Evolutionary conservation across 441 rosid genomes (phyloP).

Genomic region (Erysimum pusillum): DNA sequence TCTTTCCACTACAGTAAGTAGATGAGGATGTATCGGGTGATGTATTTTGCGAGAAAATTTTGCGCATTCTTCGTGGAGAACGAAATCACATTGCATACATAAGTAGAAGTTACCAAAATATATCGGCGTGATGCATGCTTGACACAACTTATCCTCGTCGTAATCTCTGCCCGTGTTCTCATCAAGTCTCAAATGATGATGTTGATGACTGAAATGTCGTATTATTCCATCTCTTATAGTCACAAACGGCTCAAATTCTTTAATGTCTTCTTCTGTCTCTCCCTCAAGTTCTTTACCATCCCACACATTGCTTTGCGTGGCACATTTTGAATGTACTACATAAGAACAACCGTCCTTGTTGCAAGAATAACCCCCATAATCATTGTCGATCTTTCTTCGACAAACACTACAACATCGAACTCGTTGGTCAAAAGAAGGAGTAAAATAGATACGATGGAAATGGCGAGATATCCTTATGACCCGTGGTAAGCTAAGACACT

Average conservation of each 20-base stretch:
- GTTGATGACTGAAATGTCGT: not conserved
- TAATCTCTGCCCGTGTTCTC: not conserved
- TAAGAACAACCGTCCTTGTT: not conserved
- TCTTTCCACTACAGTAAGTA: not conserved
- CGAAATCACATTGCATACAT: slow-evolving; percentile 13
- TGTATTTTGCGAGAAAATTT: not conserved
- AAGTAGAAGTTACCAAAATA: not conserved
- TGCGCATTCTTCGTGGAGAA: not conserved
- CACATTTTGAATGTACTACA: slow-evolving; percentile 11
- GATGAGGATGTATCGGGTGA: slow-evolving; percentile 13
- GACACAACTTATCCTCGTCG: not conserved
- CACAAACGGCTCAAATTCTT: not conserved
- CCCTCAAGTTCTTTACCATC: slow-evolving; percentile 1
- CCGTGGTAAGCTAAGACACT: not conserved
- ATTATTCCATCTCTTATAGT: not conserved
- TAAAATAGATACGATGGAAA: not conserved
- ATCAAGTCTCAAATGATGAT: not conserved
- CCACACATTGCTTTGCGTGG: not conserved
- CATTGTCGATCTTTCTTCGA: not conserved
- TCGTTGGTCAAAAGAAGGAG: not conserved
- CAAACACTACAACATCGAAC: not conserved
- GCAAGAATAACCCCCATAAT: slow-evolving; percentile 18
- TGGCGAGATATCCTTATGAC: slow-evolving; percentile 1
- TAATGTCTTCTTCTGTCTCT: not conserved
- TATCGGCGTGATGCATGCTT: not conserved